Conservation (phyloP, 2,329 filamentous ascomycete genomes). For the Colletotrichum sp. region DNA sequence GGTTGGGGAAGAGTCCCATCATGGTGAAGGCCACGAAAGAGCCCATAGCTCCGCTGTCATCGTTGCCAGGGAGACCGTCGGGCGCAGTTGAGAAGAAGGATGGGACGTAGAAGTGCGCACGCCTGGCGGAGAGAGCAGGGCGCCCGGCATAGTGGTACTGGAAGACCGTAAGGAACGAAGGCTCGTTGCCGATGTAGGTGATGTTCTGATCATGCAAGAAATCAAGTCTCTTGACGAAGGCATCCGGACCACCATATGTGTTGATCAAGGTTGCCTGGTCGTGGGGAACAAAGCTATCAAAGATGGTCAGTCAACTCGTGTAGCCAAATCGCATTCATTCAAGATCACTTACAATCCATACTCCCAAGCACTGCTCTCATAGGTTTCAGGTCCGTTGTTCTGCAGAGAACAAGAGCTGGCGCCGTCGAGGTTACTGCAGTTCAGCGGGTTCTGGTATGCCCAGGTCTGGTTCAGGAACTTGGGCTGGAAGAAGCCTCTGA, state of each 20-base stretch:
- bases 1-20: slow-evolving; percentile 74
- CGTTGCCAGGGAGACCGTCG: slow-evolving; percentile 70
- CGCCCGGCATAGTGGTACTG: slow-evolving; percentile 74
- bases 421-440: slow-evolving; percentile 60
- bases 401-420: slow-evolving; percentile 65
- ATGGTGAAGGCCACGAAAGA: slow-evolving; percentile 69
- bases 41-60: slow-evolving; percentile 75
- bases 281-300: slow-evolving; percentile 54
- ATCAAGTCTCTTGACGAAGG: slow-evolving; percentile 63
- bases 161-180: slow-evolving; percentile 67
- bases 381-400: slow-evolving; percentile 69
- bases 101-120: slow-evolving; percentile 70
- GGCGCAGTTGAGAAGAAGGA: slow-evolving; percentile 64
- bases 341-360: slow-evolving; percentile 65
- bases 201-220: slow-evolving; percentile 70
- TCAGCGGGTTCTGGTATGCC: slow-evolving; percentile 71
- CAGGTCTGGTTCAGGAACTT: slow-evolving; percentile 71
- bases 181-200: slow-evolving; percentile 69
- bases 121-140: slow-evolving; percentile 57
- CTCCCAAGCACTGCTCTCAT: slow-evolving; percentile 75
- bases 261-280: slow-evolving; percentile 58
- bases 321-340: fast-evolving
- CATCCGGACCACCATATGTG: slow-evolving; percentile 62
- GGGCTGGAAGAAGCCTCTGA: slow-evolving; percentile 74
- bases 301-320: background rate